Conservation (phyloP, 2,329 filamentous ascomycete genomes). For the Neofusicoccum kwambonambiense region DNA sequence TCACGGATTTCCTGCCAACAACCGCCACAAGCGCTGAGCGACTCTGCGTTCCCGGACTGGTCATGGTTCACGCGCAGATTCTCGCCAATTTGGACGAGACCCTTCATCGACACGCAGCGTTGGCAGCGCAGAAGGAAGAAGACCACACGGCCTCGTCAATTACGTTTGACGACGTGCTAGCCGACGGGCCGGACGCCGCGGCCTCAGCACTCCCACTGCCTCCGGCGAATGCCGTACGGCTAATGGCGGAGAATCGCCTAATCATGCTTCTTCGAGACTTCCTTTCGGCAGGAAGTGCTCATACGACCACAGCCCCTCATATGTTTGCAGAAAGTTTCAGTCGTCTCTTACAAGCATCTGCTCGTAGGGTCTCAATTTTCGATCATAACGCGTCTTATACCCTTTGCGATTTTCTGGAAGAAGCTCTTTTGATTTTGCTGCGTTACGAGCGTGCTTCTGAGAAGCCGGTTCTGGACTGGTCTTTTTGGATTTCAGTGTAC, state of each 20-base stretch:
- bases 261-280: slow-evolving; percentile 81
- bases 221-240: slow-evolving; percentile 68
- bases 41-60: slow-evolving; percentile 70
- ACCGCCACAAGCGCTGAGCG: slow-evolving; percentile 55
- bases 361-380: slow-evolving; percentile 74
- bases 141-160: slow-evolving; percentile 40
- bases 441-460: slow-evolving; percentile 53
- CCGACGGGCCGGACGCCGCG: slow-evolving; percentile 63
- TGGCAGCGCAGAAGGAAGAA: slow-evolving; percentile 23
- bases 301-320: slow-evolving; percentile 58
- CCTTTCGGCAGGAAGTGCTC: slow-evolving; percentile 59
- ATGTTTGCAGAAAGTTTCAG: slow-evolving; percentile 77
- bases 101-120: slow-evolving; percentile 66
- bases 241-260: slow-evolving; percentile 86
- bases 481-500: slow-evolving; percentile 82
- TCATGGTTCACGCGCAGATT: slow-evolving; percentile 79
- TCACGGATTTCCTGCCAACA: slow-evolving; percentile 59
- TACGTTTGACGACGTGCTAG: slow-evolving; percentile 66
- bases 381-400: slow-evolving; percentile 83
- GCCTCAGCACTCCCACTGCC: slow-evolving; percentile 62
- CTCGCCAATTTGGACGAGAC: slow-evolving; percentile 78
- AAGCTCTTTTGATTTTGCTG: slow-evolving; percentile 67
- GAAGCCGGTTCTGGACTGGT: slow-evolving; percentile 66
- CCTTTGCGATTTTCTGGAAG: slow-evolving; percentile 87
- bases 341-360: slow-evolving; percentile 68